Conservation (phyloP, 768 basidiomycete genomes). For the Hebeloma cylindrosporum region DNA sequence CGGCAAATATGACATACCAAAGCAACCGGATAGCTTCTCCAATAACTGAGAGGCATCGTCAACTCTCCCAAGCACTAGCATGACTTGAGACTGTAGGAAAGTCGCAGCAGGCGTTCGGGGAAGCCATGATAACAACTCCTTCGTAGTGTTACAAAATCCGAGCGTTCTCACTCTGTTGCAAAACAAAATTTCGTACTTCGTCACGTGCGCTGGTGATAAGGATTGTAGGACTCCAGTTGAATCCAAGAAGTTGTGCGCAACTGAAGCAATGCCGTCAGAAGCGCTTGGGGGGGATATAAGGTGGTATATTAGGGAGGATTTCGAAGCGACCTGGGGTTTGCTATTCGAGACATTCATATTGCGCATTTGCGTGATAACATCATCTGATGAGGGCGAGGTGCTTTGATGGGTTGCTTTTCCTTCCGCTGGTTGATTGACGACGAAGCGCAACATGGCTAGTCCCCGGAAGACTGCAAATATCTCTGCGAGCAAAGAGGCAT, state of each 20-base stretch:
- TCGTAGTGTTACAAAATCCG: constrained; percentile 59
- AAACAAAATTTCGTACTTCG: constrained; percentile 67
- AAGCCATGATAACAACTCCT: constrained; percentile 72
- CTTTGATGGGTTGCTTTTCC: constrained; percentile 13
- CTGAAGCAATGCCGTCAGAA: constrained; percentile 49
- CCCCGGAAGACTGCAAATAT: constrained; percentile 82
- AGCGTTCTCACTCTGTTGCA: constrained; percentile 67
- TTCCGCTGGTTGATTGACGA: constrained; percentile 56
- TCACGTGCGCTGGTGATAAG: constrained; percentile 64
- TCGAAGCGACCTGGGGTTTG: constrained; percentile 46
- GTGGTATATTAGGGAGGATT: constrained; percentile 62
- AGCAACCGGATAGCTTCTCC: constrained; percentile 72
- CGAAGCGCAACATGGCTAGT: constrained; percentile 65
- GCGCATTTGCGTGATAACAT: constrained; percentile 66
- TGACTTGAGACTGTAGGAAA: constrained; percentile 71
- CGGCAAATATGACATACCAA: constrained; percentile 52
- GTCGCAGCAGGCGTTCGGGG: constrained; percentile 74
- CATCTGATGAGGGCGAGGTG: constrained; percentile 42
- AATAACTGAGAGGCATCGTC: constrained; percentile 74
- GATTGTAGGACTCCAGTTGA: constrained; percentile 65
- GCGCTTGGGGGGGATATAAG: constrained; percentile 55
- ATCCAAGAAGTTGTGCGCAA: constrained; percentile 73
- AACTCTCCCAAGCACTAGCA: constrained; percentile 61
- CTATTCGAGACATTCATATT: constrained; percentile 70
- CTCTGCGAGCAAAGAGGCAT: constrained; percentile 64